These are phyloP conservation scores for Aspergillus fijiensis DNA, from an alignment of 2,329 filamentous ascomycete genomes.

Conservation along the genomic window DNA sequence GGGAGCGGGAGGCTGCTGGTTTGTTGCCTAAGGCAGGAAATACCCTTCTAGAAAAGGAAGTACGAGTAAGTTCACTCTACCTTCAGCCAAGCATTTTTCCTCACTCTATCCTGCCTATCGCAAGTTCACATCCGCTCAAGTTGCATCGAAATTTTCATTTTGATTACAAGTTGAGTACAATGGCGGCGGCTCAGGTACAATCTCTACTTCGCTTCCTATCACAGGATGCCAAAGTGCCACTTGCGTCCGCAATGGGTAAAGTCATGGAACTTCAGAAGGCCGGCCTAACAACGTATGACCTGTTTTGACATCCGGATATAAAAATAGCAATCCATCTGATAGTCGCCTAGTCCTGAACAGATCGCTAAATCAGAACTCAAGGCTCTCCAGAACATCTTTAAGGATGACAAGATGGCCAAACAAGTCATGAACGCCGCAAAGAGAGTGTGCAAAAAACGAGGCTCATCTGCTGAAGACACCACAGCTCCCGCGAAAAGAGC, in stretches of 20 bases:
- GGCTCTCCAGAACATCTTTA: slow-evolving; percentile 44
- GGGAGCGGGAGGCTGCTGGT: slow-evolving; percentile 16
- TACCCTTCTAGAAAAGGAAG: too few species aligned
- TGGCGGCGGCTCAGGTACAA: slow-evolving; percentile 36
- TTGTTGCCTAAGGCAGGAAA: slow-evolving; percentile 17
- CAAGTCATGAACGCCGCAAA: slow-evolving; percentile 60
- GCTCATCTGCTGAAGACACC: background rate
- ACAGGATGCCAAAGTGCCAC: slow-evolving; percentile 57
- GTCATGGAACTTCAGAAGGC: slow-evolving; percentile 55
- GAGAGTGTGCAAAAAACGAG: slow-evolving; percentile 56
- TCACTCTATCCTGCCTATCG: background rate
- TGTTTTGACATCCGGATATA: background rate
- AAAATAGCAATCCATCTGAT: slow-evolving; percentile 7
- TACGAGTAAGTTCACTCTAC: background rate
- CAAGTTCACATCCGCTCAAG: too few species aligned
- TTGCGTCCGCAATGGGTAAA: slow-evolving; percentile 56
- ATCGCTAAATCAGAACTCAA: slow-evolving; percentile 51
- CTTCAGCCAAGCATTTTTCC: background rate
- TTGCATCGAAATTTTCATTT: background rate
- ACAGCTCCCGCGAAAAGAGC: slow-evolving; percentile 36
- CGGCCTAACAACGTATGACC: slow-evolving; percentile 43
- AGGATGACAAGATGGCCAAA: slow-evolving; percentile 57
- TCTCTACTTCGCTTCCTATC: slow-evolving; percentile 57
- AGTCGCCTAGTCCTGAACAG: slow-evolving; percentile 34
- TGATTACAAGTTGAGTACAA: slow-evolving; percentile 4